These are phyloP conservation scores for Cunninghamia lanceolata DNA, from an alignment of 75 land plant genomes.

Conservation along the genomic window DNA sequence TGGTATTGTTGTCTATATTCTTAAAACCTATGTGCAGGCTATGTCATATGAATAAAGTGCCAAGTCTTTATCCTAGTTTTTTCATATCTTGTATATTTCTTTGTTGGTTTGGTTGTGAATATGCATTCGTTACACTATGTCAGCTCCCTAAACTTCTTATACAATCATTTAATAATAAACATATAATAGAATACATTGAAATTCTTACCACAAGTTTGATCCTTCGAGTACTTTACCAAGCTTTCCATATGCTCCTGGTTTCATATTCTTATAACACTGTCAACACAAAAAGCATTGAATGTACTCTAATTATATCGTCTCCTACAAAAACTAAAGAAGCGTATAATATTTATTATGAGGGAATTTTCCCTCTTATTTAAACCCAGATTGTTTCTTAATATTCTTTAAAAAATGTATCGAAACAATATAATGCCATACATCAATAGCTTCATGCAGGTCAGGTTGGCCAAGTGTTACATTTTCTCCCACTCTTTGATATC, in stretches of 20 bases:
- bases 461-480: constrained; percentile 77
- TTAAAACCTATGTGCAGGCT: not conserved
- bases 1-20: not conserved
- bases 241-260: constrained; percentile 51
- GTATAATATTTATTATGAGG: not conserved
- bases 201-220: constrained; percentile 66
- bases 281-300: constrained; percentile 4
- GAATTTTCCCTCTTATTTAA: not conserved
- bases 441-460: constrained; percentile 94
- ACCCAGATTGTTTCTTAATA: not conserved
- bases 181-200: constrained; percentile 8
- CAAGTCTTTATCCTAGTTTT: not conserved
- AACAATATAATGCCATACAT: constrained; percentile 45
- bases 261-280: constrained; percentile 74
- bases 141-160: not conserved
- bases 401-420: not conserved
- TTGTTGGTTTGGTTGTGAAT: not conserved
- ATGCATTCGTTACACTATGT: too few species aligned
- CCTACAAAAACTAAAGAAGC: not conserved
- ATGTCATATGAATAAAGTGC: not conserved
- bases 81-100: not conserved
- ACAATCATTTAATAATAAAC: not conserved
- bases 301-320: not conserved
- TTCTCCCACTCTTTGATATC: constrained; percentile 87
- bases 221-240: constrained; percentile 72